Base-by-base conservation (phyloP, 257 asterid species). In the Penstemon eatonii region DNA sequence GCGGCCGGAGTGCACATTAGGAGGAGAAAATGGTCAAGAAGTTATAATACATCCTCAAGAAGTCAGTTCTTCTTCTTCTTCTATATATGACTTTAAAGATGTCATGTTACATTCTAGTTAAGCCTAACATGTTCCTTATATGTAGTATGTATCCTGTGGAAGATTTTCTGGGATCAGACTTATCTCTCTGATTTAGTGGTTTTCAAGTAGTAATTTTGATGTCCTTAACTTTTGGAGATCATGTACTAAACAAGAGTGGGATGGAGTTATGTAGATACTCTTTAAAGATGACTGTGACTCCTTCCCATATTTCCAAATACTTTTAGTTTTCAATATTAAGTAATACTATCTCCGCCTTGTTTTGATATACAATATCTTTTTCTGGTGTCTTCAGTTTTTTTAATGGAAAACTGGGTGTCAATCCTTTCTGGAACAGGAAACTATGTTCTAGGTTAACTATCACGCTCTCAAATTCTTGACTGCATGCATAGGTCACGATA, bases 1-100 rank as follows among this genome's bases (percentile, higher is more conserved):
- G 75, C 86, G 99, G 79, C 93, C 95, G 53, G 96, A 91, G 63
- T 90, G 97, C 79, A 81, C 96, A 47, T 65, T 88, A 72, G 97
- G 91, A 78, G 96, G 92, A 60, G 95, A 94, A 41, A 90, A 86
- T 79, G 91, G 88, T 54, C 91, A 85, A 67, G 95, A 87, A 83
- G 91, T 94, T 70, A 87, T 75, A 64, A 45, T 91, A 59, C 96
- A 89, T 75, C 79, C 96, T 2, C 90, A 91, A 7, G 97, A 94
- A 80, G 99, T 94, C 41, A 68, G 86, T 79, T 78, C 60, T 56
- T 40, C 66, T 73, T 76, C 63, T 11, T 76, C 63, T 11, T 54
- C 9, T 51, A 43, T 54, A 43, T 42, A 49, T 59, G 8, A 47
- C 18, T 64, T 59, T 56, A 0, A 8, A 19, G 51, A 55, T 60